Evolutionary conservation across 306 rosid genomes (phyloP).

Genomic region (Malus sylvestris): DNA sequence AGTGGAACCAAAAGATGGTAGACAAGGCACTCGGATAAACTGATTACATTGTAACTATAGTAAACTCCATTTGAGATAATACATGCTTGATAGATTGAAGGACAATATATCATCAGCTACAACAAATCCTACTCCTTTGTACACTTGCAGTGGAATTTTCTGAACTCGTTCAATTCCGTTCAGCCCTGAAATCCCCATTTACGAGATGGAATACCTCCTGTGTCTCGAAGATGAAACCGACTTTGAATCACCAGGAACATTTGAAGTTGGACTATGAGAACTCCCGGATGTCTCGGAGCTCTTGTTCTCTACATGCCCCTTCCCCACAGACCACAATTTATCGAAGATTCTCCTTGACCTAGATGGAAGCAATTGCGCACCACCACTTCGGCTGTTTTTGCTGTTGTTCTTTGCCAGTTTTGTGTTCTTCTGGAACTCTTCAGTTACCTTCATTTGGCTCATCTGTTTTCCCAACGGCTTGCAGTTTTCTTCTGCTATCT

Average conservation of each 20-base stretch:
- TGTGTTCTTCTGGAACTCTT: slow-evolving; percentile 34
- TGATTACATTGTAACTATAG: slow-evolving; percentile 25
- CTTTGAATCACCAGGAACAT: slow-evolving; percentile 62
- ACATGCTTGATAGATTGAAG: slow-evolving; percentile 15
- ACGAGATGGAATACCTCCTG: slow-evolving; percentile 87
- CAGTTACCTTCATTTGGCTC: slow-evolving; percentile 47
- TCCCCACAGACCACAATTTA: slow-evolving; percentile 68
- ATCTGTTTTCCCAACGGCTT: slow-evolving; percentile 44
- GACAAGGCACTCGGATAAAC: slow-evolving; percentile 3
- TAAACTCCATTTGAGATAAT: slow-evolving; percentile 18
- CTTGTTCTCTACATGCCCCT: slow-evolving; percentile 64
- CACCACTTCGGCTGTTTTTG: slow-evolving; percentile 78
- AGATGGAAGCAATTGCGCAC: slow-evolving; percentile 69
- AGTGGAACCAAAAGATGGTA: slow-evolving; percentile 12
- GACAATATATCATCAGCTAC: slow-evolving; percentile 7
- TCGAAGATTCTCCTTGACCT: slow-evolving; percentile 89
- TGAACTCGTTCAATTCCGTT: slow-evolving; percentile 12
- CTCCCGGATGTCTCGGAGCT: slow-evolving; percentile 91
- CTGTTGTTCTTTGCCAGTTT: slow-evolving; percentile 60
- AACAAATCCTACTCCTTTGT: slow-evolving; percentile 49
- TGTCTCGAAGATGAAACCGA: slow-evolving; percentile 71
- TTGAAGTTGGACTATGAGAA: slow-evolving; percentile 88
- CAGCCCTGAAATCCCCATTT: slow-evolving; percentile 3
- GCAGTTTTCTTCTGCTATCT: slow-evolving; percentile 30
- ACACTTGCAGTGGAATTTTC: slow-evolving; percentile 34